Conservation (phyloP, 768 basidiomycete genomes). For the Pleurotus tuber-regium region DNA sequence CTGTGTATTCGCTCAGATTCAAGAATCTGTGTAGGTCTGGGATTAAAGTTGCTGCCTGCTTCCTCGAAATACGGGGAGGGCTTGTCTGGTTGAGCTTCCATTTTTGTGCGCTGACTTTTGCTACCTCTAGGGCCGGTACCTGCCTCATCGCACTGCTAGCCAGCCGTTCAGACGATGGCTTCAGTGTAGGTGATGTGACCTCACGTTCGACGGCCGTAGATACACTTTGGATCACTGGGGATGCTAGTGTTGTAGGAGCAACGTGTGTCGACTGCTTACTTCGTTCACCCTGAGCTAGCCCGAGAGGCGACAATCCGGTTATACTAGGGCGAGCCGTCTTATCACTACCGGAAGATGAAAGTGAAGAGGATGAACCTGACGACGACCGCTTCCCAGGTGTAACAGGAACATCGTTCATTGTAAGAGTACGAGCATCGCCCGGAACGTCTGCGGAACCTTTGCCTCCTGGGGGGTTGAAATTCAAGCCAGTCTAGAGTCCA, state of each 20-base stretch:
- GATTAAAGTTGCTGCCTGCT: neutral
- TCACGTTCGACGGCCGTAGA: too few species aligned
- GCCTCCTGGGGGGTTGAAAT: neutral
- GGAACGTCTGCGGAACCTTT: too few species aligned
- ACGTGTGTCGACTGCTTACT: neutral
- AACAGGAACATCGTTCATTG: too few species aligned
- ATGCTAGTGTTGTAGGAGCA: neutral
- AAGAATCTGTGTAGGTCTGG: neutral
- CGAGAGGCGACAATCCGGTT: too few species aligned
- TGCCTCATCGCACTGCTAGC: neutral
- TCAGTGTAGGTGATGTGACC: too few species aligned
- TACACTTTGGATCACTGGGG: neutral
- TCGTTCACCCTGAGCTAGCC: neutral
- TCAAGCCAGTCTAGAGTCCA: neutral
- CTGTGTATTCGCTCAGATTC: constrained; percentile 10
- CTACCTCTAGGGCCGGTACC: neutral
- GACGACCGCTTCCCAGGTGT: too few species aligned
- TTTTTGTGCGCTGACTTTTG: neutral
- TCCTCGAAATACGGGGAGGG: neutral
- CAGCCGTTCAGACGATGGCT: too few species aligned
- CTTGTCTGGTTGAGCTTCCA: neutral
- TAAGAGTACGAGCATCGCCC: too few species aligned
- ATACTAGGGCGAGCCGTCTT: neutral
- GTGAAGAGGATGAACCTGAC: neutral
- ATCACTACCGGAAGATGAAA: neutral